A percentile compares a stretch with the other conserved stretches of the same genome.
Evolutionary conservation across 768 basidiomycete species (phyloP).

Genomic region (Hirschioporus abietinus): DNA sequence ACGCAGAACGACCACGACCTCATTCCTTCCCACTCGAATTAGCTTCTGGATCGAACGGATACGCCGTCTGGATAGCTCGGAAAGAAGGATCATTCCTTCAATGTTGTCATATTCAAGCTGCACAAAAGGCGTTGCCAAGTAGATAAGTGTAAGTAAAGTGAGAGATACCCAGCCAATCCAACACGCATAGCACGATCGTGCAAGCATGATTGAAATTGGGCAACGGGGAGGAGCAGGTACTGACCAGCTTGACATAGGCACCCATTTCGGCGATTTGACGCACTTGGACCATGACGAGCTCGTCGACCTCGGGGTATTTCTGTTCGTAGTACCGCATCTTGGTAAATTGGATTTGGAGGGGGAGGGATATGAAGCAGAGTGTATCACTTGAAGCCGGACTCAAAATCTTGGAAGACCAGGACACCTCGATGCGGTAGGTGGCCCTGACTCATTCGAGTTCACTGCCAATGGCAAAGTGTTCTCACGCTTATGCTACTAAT

Average conservation of each 20-base stretch:
- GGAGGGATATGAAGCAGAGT: background rate
- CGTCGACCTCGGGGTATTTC: conserved; percentile 93
- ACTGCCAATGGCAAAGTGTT: too few relatives aligned
- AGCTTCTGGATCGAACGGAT: conserved; percentile 97
- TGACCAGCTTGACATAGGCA: conserved; percentile 94
- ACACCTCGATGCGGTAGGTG: background rate
- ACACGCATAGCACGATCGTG: background rate
- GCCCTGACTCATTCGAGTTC: background rate
- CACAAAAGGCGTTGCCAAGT: background rate
- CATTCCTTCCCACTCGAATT: conserved; percentile 95
- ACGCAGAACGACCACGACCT: conserved; percentile 95
- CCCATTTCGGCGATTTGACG: conserved; percentile 99
- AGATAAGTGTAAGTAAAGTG: background rate
- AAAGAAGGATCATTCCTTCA: conserved; percentile 99
- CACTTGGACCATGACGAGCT: conserved; percentile 99
- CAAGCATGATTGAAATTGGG: background rate
- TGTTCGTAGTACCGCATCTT: conserved; percentile 90
- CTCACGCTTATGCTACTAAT: background rate
- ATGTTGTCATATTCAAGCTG: conserved; percentile 99
- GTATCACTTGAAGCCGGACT: background rate
- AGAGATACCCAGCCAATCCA: background rate
- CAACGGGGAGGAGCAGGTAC: conserved; percentile 18
- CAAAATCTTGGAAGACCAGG: background rate
- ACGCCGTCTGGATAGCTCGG: conserved; percentile 92
- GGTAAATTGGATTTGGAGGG: background rate